These are phyloP conservation scores for Rhynchospora breviuscula DNA, from an alignment of 176 grass and related monocot genomes.

Conservation along the genomic window DNA sequence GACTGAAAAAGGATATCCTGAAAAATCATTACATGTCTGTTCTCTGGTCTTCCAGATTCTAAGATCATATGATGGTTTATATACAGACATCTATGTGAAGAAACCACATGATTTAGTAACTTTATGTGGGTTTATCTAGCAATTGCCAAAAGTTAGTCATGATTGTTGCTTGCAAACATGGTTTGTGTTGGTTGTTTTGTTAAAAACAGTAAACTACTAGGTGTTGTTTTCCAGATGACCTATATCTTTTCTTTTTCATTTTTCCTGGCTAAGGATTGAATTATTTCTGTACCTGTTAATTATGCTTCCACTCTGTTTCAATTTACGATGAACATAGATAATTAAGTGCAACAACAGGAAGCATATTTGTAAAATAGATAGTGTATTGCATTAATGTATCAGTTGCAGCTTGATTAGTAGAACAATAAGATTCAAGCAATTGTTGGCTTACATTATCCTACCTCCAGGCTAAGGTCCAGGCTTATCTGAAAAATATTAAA, in stretches of 20 bases:
- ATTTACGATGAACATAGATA: neutral
- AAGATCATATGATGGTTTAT: neutral
- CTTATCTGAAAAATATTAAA: constrained; percentile 69
- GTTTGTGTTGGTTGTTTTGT: neutral
- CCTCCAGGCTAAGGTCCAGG: constrained; percentile 77
- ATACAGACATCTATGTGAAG: neutral
- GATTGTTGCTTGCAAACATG: neutral
- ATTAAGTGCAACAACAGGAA: constrained; percentile 3
- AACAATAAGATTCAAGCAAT: neutral
- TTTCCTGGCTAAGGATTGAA: neutral
- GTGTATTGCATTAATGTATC: neutral
- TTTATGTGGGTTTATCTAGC: neutral
- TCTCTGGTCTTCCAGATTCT: neutral
- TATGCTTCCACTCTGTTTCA: neutral
- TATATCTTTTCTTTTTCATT: neutral
- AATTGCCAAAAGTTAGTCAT: neutral
- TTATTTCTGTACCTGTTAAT: neutral
- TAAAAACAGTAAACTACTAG: neutral
- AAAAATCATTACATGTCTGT: neutral
- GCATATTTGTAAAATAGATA: constrained; percentile 1
- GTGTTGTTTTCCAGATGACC: neutral
- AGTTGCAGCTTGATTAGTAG: neutral
- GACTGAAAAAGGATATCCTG: constrained; percentile 3
- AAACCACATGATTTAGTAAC: neutral
- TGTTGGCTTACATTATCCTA: neutral